Conservation (phyloP, 129 eudicot species). For the Flaveria robusta region DNA sequence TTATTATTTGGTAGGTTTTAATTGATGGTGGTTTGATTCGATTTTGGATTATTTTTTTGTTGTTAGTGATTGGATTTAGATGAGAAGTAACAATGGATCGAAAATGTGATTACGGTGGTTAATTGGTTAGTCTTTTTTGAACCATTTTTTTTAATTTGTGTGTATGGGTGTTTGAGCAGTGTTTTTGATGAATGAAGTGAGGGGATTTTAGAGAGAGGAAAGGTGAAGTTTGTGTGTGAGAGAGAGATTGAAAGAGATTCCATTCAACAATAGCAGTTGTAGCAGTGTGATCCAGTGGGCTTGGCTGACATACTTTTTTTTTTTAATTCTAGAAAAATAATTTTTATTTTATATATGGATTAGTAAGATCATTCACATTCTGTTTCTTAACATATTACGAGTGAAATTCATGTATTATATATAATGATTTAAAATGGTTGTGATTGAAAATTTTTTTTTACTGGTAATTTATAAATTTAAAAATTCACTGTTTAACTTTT, state of each 20-base stretch:
- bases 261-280: constrained; percentile 47
- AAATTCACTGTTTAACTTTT: too few relatives aligned
- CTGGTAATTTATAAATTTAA: too few relatives aligned
- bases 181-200: constrained; percentile 39
- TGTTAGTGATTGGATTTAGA: too few relatives aligned
- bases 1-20: too few relatives aligned
- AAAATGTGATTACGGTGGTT: neutral
- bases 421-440: too few relatives aligned
- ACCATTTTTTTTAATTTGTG: constrained; percentile 20
- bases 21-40: too few relatives aligned
- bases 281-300: constrained; percentile 63
- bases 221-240: neutral
- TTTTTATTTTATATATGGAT: neutral
- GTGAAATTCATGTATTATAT: too few relatives aligned
- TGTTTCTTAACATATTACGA: too few relatives aligned
- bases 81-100: neutral
- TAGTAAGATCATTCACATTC: too few relatives aligned
- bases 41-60: too few relatives aligned
- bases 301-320: constrained; percentile 49
- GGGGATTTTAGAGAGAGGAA: constrained; percentile 37
- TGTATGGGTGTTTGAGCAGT: constrained; percentile 28
- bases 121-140: too few relatives aligned
- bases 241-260: constrained; percentile 38
- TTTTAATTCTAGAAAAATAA: neutral
- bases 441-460: too few relatives aligned